Base-by-base conservation (phyloP, 2,329 filamentous ascomycete species). In the Dactylellina cionopaga region DNA sequence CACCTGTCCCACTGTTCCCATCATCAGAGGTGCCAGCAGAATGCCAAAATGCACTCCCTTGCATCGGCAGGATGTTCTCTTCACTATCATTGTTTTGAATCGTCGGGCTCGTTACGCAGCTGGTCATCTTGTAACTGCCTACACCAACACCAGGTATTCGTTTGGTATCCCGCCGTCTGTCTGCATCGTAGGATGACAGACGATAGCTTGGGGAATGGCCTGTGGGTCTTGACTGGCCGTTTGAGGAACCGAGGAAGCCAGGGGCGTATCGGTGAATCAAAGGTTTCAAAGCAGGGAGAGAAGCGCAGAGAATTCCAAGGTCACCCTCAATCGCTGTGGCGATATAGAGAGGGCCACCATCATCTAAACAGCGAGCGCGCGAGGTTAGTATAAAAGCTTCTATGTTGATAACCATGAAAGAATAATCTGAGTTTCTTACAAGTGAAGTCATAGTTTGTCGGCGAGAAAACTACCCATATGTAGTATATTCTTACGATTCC, bases 401-500 rank as follows among this genome's bases (percentile, higher is more conserved):
- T n/a, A n/a, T 17, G 52, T 43, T 58, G 37, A 22, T 52, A n/a
- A n/a, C 7, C 2, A 35, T 22, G 27, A 5, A 24, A 27, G 13
- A 31, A 19, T n/a, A n/a, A n/a, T n/a, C n/a, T n/a, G n/a, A n/a
- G n/a, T 13, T 13, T 24, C 69, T 29, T 60, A 73, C 69, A 73
- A 2, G 69, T 73, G 31, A 73, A 65, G 13, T 73, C 69, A 52
- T 55, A 73, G 17, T 73, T 65, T 3, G 43, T 65, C 27, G 56
- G 60, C 7, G 49, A 56, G 51, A 71, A 71, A 10, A 71, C 66
- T 13, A 71, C 25, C 66, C 66, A 71, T 29, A 71, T 25, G 46
- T 74, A 74, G 37, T 74, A 74, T 46, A 74, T 69, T 31, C 71
- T 51, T 1, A 74, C 44, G n/a, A 74, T 46, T 7, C 71, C 71